Conservation (phyloP, 1,139 yeast genomes). For the Citeromyces hawaiiensis region DNA sequence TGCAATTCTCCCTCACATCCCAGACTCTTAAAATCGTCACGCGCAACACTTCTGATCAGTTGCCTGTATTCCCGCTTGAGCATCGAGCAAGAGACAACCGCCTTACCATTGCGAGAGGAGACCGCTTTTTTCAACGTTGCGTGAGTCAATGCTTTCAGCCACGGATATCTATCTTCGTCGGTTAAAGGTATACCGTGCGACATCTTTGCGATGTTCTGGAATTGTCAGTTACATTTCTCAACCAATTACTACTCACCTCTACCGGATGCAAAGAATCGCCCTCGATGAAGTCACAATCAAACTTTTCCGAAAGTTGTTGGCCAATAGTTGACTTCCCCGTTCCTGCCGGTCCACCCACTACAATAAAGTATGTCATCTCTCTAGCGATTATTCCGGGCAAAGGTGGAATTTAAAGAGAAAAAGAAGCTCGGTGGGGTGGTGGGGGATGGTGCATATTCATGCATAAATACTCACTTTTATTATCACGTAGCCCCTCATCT, state of each 20-base stretch:
- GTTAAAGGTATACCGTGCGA: slow-evolving; percentile 61
- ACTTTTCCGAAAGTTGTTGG: slow-evolving; percentile 26
- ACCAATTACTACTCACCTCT: slow-evolving; percentile 3
- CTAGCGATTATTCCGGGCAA: neutral
- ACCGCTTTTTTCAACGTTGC: slow-evolving; percentile 23
- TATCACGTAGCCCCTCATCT: neutral
- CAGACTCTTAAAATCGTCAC: slow-evolving; percentile 13
- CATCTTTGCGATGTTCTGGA: slow-evolving; percentile 67
- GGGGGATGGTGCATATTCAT: neutral
- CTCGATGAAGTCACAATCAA: slow-evolving; percentile 52
- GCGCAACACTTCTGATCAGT: slow-evolving; percentile 23
- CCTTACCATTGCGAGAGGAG: slow-evolving; percentile 16
- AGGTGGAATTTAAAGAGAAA: neutral
- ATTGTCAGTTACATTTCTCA: slow-evolving; percentile 1
- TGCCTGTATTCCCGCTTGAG: slow-evolving; percentile 65
- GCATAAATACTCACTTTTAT: neutral
- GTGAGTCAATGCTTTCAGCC: slow-evolving; percentile 49
- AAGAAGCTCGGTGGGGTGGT: neutral
- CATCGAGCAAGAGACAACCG: slow-evolving; percentile 76
- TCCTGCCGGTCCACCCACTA: slow-evolving; percentile 82
- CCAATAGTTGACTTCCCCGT: slow-evolving; percentile 86
- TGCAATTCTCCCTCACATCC: slow-evolving; percentile 20
- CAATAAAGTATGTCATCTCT: slow-evolving; percentile 8
- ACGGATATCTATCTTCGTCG: slow-evolving; percentile 87
- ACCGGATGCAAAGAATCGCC: slow-evolving; percentile 74